Conservation (phyloP, 1,284 basidiomycete genomes). For the Puccinia novopanici region DNA sequence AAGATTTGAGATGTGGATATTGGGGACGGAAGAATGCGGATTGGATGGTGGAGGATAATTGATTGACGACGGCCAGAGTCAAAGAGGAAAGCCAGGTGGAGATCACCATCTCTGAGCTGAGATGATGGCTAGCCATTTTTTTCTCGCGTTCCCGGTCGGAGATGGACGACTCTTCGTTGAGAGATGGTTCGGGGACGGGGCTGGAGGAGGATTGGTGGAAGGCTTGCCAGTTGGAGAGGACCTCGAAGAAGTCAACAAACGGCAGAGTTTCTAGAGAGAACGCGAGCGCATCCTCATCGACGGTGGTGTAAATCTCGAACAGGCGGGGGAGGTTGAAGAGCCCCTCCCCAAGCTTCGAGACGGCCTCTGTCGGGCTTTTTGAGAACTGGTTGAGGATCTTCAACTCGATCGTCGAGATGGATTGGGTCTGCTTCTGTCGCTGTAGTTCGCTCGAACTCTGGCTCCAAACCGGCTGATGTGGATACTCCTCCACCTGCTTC, state of each 20-base stretch:
- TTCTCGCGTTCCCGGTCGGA: constrained; percentile 55
- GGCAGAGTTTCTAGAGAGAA: constrained; percentile 84
- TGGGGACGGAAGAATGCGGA: constrained; percentile 67
- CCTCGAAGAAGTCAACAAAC: constrained; percentile 66
- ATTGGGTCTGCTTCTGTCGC: constrained; percentile 53
- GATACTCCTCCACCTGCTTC: constrained; percentile 72
- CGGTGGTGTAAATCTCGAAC: constrained; percentile 76
- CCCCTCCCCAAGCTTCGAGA: constrained; percentile 86
- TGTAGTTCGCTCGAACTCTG: constrained; percentile 55
- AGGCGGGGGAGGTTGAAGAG: constrained; percentile 86
- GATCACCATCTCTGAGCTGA: constrained; percentile 71
- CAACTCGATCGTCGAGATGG: constrained; percentile 64
- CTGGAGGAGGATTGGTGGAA: constrained; percentile 54
- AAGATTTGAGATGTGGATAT: constrained; percentile 68
- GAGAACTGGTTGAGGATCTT: constrained; percentile 87
- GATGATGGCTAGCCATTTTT: constrained; percentile 43
- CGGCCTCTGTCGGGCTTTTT: constrained; percentile 80
- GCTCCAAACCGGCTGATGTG: constrained; percentile 71
- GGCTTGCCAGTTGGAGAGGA: constrained; percentile 55
- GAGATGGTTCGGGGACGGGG: not conserved
- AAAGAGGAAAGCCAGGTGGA: constrained; percentile 86
- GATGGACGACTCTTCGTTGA: constrained; percentile 56
- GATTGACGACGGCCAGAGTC: constrained; percentile 70
- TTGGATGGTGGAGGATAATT: constrained; percentile 14
- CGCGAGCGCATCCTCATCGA: constrained; percentile 80